phyloP scores from a whole-genome alignment of 192 early-diverging fungal species.

The Linderina pennispora region DNA sequence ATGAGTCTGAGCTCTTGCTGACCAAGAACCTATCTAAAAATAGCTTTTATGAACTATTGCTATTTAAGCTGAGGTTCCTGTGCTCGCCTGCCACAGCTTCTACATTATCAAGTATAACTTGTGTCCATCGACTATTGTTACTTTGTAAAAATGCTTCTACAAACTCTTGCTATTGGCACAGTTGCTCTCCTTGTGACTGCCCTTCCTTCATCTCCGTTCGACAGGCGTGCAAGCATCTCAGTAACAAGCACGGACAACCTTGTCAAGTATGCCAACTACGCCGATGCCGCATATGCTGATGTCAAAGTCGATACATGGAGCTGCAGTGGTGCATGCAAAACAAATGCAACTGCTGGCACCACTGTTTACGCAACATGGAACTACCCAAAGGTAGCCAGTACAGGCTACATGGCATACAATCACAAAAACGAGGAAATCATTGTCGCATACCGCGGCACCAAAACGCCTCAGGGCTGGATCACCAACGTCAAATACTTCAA shows the following conservation, averaged over 20 bases:
- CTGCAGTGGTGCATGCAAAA: neutral
- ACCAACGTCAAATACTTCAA: neutral
- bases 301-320: neutral
- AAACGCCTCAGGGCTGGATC: neutral
- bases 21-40: no score
- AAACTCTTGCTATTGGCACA: no score
- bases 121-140: no score
- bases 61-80: no score
- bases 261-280: neutral
- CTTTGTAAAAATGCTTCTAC: no score
- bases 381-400: neutral
- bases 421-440: neutral
- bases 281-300: neutral
- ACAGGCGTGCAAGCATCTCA: no score
- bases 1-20: no score
- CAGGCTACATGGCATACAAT: neutral
- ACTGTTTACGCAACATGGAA: neutral
- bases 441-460: neutral
- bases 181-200: no score
- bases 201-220: no score
- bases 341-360: neutral
- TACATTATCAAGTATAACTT: no score
- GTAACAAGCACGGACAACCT: neutral
- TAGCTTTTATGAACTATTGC: no score
- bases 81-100: no score